These are phyloP conservation scores for apple (Malus domestica) DNA, from an alignment of 306 rosid genomes.

Conservation along the genomic window ASM211411v1 NC_041803.1:3260001-3260500, in stretches of 20 bases:
- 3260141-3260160: slow-evolving; percentile 41
- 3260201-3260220: neutral
- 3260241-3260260: slow-evolving; percentile 46
- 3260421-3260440: neutral
- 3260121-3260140: slow-evolving; percentile 82
- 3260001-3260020: slow-evolving; percentile 73
- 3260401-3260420: slow-evolving; percentile 58
- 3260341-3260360: slow-evolving; percentile 60
- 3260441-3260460: slow-evolving; percentile 10
- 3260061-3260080: slow-evolving; percentile 89
- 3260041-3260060: slow-evolving; percentile 76
- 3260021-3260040: slow-evolving; percentile 66
- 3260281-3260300: slow-evolving; percentile 82
- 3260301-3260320: slow-evolving; percentile 77
- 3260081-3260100: slow-evolving; percentile 95
- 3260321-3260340: slow-evolving; percentile 78
- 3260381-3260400: slow-evolving; percentile 88
- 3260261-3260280: slow-evolving; percentile 44
- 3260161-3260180: slow-evolving; percentile 2
- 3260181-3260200: slow-evolving; percentile 2
- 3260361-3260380: slow-evolving; percentile 45
- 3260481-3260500: slow-evolving; percentile 9
- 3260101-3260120: slow-evolving; percentile 72
- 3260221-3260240: slow-evolving; percentile 48
- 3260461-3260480: slow-evolving; percentile 30